Evolutionary conservation across 169 alveolate species (phyloP), one percentile per base, ranked within the genome.

Genomic region (Eimeria necatrix): DNA sequence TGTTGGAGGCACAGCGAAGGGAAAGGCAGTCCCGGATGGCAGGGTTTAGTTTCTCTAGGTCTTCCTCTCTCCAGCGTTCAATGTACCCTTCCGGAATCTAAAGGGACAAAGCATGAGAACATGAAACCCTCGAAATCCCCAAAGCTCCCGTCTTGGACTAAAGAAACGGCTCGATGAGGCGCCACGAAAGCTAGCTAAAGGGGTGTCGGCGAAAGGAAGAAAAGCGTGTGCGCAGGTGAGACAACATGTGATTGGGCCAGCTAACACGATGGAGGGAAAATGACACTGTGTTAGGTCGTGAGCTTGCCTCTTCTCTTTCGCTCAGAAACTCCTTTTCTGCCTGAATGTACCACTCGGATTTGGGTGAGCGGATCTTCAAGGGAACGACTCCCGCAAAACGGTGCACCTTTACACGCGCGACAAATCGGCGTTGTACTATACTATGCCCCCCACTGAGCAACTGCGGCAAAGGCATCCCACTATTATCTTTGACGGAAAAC

Each of bases 281-380:
- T 32, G 41, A 32, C 41, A 32, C 41, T 32, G 41, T 32, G 41
- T 14, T 61, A 16, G 18, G 24, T 61, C 7, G 2, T 0, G 22
- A 52, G 53, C 56, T 46, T 56, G 78, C 95, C 90, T 91, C 85
- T 4, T 76, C 97, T 51, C 98, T 71, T 87, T 97, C 98, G n/a
- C 97, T 97, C 53, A 97, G 96, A 80, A 97, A 97, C 52, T 96
- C 98, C 53, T 97, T 95, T 94, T 97, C 98, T 1, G 98, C 98
- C 76, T 95, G 96, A 87, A 97, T 96, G 83, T 97, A 97, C 98
- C 98, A 97, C 61, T 97, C 98, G 0, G 98, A 96, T 94, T 97
- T 97, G n/a, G 97, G 98, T 48, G 98, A 98, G 73, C 97, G 97
- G 52, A 96, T 95, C 95, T 97, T 97, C 81, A 96, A 95, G 51